Evolutionary conservation across 371 early-diverging fungal genomes (phyloP).

Genomic region (Funneliformis caledonium): DNA sequence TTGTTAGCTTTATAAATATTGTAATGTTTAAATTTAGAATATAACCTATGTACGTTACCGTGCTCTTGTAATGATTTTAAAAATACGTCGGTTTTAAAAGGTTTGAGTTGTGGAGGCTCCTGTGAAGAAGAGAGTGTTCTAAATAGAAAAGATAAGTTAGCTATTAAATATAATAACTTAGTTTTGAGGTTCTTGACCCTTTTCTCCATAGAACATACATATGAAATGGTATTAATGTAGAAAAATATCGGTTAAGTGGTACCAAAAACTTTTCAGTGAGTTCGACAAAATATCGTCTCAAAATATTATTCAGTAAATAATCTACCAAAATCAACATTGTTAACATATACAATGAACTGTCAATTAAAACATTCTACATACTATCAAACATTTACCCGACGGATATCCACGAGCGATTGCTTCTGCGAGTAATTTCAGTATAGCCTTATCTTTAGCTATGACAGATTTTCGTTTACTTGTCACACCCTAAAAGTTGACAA

Average conservation of each 20-base stretch:
- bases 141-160: neutral
- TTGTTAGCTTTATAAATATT: neutral
- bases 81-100: slow-evolving; percentile 60
- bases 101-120: slow-evolving; percentile 50
- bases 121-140: slow-evolving; percentile 28
- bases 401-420: slow-evolving; percentile 68
- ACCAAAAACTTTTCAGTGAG: slow-evolving; percentile 92
- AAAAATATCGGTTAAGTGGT: slow-evolving; percentile 93
- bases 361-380: neutral
- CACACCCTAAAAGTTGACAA: slow-evolving; percentile 51
- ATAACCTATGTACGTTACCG: slow-evolving; percentile 40
- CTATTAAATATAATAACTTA: neutral
- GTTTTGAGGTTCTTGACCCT: neutral
- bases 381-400: slow-evolving; percentile 50
- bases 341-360: neutral
- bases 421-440: slow-evolving; percentile 74
- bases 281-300: slow-evolving; percentile 91
- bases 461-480: slow-evolving; percentile 83
- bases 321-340: slow-evolving; percentile 43
- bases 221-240: slow-evolving; percentile 76
- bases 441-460: slow-evolving; percentile 73
- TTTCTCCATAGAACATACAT: slow-evolving; percentile 49
- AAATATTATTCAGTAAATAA: slow-evolving; percentile 83
- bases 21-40: neutral
- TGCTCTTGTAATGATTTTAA: slow-evolving; percentile 60